These are phyloP conservation scores for Amanita subjunquillea DNA, from an alignment of 768 basidiomycete genomes.

Conservation along the genomic window DNA sequence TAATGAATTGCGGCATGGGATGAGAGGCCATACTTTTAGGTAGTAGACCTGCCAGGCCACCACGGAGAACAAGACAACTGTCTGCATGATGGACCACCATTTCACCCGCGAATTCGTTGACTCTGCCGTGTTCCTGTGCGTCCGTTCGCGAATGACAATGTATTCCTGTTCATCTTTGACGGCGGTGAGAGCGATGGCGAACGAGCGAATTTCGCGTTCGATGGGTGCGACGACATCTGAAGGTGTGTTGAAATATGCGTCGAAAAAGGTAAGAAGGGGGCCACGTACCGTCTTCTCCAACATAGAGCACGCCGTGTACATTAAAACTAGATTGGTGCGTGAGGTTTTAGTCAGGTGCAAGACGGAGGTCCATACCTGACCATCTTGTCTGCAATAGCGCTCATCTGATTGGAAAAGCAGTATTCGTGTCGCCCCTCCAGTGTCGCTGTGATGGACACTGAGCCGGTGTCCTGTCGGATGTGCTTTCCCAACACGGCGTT, in stretches of 20 bases:
- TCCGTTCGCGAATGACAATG: constrained; percentile 86
- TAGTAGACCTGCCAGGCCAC: constrained; percentile 99
- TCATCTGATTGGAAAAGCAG: constrained; percentile 99
- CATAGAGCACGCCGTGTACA: constrained; percentile 93
- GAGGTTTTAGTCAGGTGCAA: background rate
- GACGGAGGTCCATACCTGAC: constrained; percentile 53
- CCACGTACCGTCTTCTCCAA: constrained; percentile 76
- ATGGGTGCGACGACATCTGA: constrained; percentile 88
- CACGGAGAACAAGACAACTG: constrained; percentile 75
- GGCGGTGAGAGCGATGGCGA: constrained; percentile 70
- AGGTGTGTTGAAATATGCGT: background rate
- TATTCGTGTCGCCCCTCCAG: constrained; percentile 86
- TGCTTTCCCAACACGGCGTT: constrained; percentile 64
- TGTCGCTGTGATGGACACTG: constrained; percentile 77
- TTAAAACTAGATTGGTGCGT: constrained; percentile 60
- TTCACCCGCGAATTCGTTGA: constrained; percentile 93
- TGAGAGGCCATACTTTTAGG: constrained; percentile 55
- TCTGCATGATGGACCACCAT: constrained; percentile 96
- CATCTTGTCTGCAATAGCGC: constrained; percentile 89
- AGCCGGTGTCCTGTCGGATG: constrained; percentile 81
- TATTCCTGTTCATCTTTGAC: constrained; percentile 99
- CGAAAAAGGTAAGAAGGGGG: background rate
- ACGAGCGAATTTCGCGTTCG: constrained; percentile 84
- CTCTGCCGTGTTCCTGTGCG: constrained; percentile 91
- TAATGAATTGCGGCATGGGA: constrained; percentile 7